Conservation (phyloP, 805 yeast genomes). For the Sungouiella thailandica region DNA sequence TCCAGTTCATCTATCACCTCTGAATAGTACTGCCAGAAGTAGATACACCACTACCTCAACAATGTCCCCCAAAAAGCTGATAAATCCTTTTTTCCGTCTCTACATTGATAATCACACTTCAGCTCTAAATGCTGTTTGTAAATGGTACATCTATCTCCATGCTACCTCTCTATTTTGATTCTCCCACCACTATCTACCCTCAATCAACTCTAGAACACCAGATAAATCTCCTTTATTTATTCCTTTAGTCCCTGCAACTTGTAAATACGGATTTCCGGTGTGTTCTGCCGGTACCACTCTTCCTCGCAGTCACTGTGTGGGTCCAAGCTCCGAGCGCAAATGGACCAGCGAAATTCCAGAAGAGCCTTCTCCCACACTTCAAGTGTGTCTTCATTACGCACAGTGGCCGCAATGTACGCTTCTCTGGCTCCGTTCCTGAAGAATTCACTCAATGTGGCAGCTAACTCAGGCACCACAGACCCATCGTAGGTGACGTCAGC, state of each 20-base stretch:
- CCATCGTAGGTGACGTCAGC: conserved; percentile 89
- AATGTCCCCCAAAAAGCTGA: too few species aligned
- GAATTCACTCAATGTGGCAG: conserved; percentile 42
- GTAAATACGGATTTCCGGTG: conserved; percentile 15
- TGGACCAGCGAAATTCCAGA: conserved; percentile 6
- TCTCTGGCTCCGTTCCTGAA: conserved; percentile 21
- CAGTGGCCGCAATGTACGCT: conserved; percentile 66
- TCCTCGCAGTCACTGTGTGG: conserved; percentile 7
- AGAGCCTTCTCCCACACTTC: conserved; percentile 26
- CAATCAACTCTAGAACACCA: too few species aligned
- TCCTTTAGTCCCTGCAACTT: conserved; percentile 2
- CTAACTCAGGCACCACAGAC: conserved; percentile 49
- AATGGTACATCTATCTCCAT: too few species aligned
- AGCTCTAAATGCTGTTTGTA: too few species aligned
- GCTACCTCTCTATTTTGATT: too few species aligned
- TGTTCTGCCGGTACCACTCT: conserved; percentile 13
- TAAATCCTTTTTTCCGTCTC: too few species aligned
- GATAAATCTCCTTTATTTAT: neutral
- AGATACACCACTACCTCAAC: too few species aligned
- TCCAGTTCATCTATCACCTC: too few species aligned
- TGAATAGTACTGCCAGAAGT: too few species aligned
- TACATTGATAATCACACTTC: too few species aligned
- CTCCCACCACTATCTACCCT: too few species aligned
- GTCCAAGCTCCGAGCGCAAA: conserved; percentile 2
- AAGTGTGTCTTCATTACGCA: conserved; percentile 48